Evolutionary conservation across 345 rosid species (phyloP).

Genomic region (Eucalyptus brandiana): DNA sequence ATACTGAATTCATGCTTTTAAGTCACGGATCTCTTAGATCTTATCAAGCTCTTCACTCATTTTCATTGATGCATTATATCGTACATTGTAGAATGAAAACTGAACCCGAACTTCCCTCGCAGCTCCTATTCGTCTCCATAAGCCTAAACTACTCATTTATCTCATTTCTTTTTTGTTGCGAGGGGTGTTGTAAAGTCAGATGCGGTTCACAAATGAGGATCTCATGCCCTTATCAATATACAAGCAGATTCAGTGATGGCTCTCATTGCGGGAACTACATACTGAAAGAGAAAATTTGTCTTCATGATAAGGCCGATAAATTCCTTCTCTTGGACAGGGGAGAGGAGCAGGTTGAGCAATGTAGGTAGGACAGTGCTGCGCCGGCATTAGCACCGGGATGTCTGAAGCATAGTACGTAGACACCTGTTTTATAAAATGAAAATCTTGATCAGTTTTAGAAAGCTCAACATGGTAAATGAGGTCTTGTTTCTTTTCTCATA

Average conservation of each 20-base stretch:
- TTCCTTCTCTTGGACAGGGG: conserved; percentile 67
- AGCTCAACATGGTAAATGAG: not conserved
- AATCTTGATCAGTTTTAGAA: not conserved
- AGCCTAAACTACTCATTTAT: not conserved
- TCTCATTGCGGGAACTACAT: not conserved
- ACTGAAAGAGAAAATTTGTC: not conserved
- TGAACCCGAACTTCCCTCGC: not conserved
- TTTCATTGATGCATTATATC: not conserved
- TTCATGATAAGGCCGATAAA: conserved; percentile 45
- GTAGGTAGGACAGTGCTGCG: conserved; percentile 57
- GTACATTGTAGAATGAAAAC: not conserved
- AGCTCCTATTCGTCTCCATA: not conserved
- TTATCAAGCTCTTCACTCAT: not conserved
- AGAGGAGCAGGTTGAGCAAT: conserved; percentile 92
- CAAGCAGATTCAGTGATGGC: not conserved
- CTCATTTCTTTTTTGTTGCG: not conserved
- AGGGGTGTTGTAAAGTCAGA: not conserved
- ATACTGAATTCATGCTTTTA: not conserved
- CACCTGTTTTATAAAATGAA: conserved; percentile 12
- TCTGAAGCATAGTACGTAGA: conserved; percentile 28
- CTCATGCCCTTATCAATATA: not conserved
- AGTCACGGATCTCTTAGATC: not conserved
- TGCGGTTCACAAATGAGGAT: not conserved
- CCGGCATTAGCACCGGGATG: conserved; percentile 88
- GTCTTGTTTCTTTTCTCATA: not conserved